phyloP scores from a whole-genome alignment of 148 eudicot genomes.

The Vaccinium vitisidaea region DNA sequence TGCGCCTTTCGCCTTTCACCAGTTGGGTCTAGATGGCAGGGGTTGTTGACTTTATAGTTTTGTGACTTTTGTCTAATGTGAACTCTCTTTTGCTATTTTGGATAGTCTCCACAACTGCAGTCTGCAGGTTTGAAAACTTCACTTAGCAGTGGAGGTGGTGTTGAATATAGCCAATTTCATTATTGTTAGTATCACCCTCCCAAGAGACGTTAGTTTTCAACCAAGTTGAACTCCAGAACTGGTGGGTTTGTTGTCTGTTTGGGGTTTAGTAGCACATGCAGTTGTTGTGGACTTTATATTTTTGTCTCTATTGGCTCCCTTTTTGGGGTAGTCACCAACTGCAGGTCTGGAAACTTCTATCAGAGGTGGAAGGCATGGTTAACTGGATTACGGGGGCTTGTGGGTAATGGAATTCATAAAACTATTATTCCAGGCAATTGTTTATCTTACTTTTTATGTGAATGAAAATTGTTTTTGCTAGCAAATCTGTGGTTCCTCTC shows the following conservation, averaged over 20 bases:
- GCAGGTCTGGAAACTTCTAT: not conserved
- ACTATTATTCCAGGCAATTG: not conserved
- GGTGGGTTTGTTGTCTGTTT: not conserved
- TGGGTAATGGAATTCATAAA: not conserved
- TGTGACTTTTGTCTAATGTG: not conserved
- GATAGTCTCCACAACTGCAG: not conserved
- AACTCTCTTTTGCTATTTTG: not conserved
- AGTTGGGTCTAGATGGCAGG: no score
- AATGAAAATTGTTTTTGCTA: no score
- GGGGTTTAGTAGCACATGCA: not conserved
- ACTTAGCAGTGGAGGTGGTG: not conserved
- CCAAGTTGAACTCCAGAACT: not conserved
- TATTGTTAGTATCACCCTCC: not conserved
- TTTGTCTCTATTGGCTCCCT: not conserved
- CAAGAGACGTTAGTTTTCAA: not conserved
- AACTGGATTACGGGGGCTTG: not conserved
- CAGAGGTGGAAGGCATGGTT: not conserved
- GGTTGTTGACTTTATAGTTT: not conserved
- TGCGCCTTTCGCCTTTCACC: no score
- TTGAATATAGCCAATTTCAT: not conserved
- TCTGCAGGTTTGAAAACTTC: not conserved
- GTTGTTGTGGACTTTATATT: not conserved
- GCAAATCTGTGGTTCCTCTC: not conserved
- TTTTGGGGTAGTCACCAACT: not conserved
- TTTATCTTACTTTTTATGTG: not conserved